phyloP scores from a whole-genome alignment of 306 rosid genomes.

The Dicorynia guianensis region DNA sequence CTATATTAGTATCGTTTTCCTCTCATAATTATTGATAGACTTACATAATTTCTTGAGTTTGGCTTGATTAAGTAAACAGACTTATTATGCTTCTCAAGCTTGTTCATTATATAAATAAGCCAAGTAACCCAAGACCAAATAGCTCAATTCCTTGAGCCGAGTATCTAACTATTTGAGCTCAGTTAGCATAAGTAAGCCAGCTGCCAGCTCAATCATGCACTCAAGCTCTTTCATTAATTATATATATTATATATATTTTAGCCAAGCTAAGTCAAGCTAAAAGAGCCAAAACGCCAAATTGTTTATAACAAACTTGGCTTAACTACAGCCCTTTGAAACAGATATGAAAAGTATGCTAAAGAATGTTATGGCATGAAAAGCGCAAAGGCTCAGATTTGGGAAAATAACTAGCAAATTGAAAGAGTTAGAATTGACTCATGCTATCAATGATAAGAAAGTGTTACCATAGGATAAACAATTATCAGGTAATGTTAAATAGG shows the following conservation, averaged over 20 bases:
- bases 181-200: not conserved
- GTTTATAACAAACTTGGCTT: constrained; percentile 1
- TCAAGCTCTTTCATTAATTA: too few relatives aligned
- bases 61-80: too few relatives aligned
- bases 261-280: not conserved
- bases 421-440: constrained; percentile 12
- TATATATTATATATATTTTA: not conserved
- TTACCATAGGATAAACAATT: not conserved
- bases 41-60: too few relatives aligned
- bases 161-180: not conserved
- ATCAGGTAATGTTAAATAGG: constrained; percentile 11
- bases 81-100: too few relatives aligned
- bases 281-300: constrained; percentile 7
- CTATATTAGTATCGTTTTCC: too few relatives aligned
- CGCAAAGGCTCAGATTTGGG: not conserved
- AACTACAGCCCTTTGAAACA: constrained; percentile 14
- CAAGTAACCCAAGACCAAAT: too few relatives aligned
- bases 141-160: not conserved
- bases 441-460: not conserved
- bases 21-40: too few relatives aligned
- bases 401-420: constrained; percentile 20
- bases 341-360: not conserved
- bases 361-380: not conserved
- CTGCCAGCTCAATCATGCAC: not conserved
- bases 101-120: too few relatives aligned